These are phyloP conservation scores for Phialemonium atrogriseum DNA, from an alignment of 2,329 filamentous ascomycete species.

Conservation along the genomic window DNA sequence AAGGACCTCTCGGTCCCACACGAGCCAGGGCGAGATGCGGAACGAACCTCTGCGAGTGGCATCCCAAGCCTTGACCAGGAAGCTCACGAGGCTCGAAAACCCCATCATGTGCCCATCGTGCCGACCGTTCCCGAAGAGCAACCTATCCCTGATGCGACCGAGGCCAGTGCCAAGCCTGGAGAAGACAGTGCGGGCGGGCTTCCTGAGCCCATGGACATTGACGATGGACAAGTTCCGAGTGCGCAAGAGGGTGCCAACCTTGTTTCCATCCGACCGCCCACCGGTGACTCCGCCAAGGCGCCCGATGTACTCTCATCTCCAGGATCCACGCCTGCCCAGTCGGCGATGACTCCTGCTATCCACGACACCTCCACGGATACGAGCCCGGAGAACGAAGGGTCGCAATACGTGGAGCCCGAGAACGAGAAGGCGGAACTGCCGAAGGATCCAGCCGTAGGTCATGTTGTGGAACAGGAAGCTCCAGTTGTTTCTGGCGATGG, in stretches of 20 bases:
- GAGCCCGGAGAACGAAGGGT: slow-evolving; percentile 61
- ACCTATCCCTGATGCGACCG: neutral
- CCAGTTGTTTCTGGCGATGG: slow-evolving; percentile 9
- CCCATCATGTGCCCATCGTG: neutral
- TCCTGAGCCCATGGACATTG: slow-evolving; percentile 8
- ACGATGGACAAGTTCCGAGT: slow-evolving; percentile 16
- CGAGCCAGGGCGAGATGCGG: too few relatives aligned
- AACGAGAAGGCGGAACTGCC: slow-evolving; percentile 34
- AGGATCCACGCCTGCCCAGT: slow-evolving; percentile 63
- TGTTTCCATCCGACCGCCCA: slow-evolving; percentile 24
- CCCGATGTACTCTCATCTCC: slow-evolving; percentile 44
- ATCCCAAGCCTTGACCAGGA: too few relatives aligned
- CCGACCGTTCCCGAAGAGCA: neutral
- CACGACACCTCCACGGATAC: slow-evolving; percentile 64
- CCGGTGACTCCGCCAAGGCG: slow-evolving; percentile 25
- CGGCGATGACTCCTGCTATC: slow-evolving; percentile 62
- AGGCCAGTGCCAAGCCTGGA: neutral
- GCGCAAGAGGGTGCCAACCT: slow-evolving; percentile 20
- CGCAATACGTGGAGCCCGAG: slow-evolving; percentile 42
- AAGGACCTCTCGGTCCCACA: too few relatives aligned
- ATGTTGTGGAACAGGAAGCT: slow-evolving; percentile 7
- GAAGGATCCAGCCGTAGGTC: slow-evolving; percentile 19
- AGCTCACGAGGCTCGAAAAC: neutral
- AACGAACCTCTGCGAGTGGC: too few relatives aligned
- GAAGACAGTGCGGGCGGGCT: too few relatives aligned